These are phyloP conservation scores for Neurospora sp. DNA, from an alignment of 495 filamentous ascomycete genomes.

Conservation along the genomic window DNA sequence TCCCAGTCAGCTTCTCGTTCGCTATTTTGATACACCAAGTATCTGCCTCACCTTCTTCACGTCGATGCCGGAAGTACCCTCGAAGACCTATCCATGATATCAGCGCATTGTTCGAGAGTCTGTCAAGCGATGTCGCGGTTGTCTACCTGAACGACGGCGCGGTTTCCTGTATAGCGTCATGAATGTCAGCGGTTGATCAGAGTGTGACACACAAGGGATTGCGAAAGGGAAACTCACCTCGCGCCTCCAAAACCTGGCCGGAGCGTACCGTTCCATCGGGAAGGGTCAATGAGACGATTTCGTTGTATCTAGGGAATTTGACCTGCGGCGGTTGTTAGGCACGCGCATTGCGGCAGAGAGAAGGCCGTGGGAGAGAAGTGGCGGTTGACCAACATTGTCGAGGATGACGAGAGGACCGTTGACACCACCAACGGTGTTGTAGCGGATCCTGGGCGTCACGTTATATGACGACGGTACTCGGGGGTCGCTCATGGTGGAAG, in stretches of 20 bases:
- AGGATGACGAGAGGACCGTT: constrained; percentile 97
- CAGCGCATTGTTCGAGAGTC: constrained; percentile 2
- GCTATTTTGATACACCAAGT: not conserved
- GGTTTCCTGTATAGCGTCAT: constrained; percentile 49
- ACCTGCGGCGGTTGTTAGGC: constrained; percentile 48
- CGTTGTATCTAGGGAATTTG: constrained; percentile 95
- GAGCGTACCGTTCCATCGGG: constrained; percentile 90
- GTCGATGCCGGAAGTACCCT: constrained; percentile 94
- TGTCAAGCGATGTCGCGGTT: constrained; percentile 4
- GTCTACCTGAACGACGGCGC: constrained; percentile 85
- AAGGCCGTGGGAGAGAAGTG: not conserved
- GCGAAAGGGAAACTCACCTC: constrained; percentile 48
- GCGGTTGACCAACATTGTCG: constrained; percentile 63
- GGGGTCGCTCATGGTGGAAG: constrained; percentile 57
- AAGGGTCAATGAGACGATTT: constrained; percentile 92
- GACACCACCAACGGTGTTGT: constrained; percentile 97
- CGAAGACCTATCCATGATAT: constrained; percentile 65
- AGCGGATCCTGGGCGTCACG: constrained; percentile 77
- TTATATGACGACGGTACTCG: constrained; percentile 62
- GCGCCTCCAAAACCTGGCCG: constrained; percentile 93
- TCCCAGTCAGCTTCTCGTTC: constrained; percentile 6
- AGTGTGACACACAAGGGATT: not conserved
- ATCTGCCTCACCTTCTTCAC: constrained; percentile 74
- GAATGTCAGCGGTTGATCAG: constrained; percentile 10
- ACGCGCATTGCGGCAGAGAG: not conserved